Conservation (phyloP, 2,329 filamentous ascomycete genomes). For the Clarireedia homoeocarpa region DNA sequence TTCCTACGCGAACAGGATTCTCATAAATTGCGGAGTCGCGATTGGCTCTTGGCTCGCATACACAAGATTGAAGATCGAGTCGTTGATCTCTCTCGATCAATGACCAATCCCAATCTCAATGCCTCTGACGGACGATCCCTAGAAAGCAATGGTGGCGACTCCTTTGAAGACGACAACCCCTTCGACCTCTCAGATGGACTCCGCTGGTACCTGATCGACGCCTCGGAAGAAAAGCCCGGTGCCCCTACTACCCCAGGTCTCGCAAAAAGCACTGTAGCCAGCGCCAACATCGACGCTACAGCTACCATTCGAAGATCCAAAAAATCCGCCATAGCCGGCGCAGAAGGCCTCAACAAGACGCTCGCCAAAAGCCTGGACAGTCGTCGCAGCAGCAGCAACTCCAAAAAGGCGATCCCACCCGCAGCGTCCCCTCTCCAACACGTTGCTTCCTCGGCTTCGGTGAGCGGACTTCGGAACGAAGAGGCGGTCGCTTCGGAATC, state of each 20-base stretch:
- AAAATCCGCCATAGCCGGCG: slow-evolving; percentile 41
- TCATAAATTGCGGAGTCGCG: slow-evolving; percentile 74
- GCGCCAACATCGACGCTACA: slow-evolving; percentile 77
- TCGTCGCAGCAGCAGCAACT: slow-evolving; percentile 78
- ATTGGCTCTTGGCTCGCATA: slow-evolving; percentile 96
- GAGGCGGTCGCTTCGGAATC: not conserved
- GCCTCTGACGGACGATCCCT: slow-evolving; percentile 35
- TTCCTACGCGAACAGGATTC: slow-evolving; percentile 89
- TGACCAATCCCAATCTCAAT: slow-evolving; percentile 32
- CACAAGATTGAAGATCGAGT: slow-evolving; percentile 85
- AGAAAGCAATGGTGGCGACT: slow-evolving; percentile 45
- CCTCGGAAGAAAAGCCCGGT: slow-evolving; percentile 82
- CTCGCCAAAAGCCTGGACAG: slow-evolving; percentile 85
- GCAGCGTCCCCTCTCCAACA: slow-evolving; percentile 17
- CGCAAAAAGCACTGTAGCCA: slow-evolving; percentile 84
- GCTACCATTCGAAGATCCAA: slow-evolving; percentile 54
- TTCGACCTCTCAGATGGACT: slow-evolving; percentile 94
- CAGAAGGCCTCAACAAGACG: slow-evolving; percentile 68
- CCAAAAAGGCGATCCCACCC: slow-evolving; percentile 61
- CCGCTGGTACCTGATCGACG: slow-evolving; percentile 93
- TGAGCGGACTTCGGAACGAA: slow-evolving; percentile 17
- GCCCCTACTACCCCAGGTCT: slow-evolving; percentile 89
- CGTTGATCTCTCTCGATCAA: slow-evolving; percentile 79
- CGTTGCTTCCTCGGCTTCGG: slow-evolving; percentile 18
- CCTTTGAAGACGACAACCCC: slow-evolving; percentile 83